phyloP scores from a whole-genome alignment of 2,329 filamentous ascomycete species.

The Zasmidium angulare region DNA sequence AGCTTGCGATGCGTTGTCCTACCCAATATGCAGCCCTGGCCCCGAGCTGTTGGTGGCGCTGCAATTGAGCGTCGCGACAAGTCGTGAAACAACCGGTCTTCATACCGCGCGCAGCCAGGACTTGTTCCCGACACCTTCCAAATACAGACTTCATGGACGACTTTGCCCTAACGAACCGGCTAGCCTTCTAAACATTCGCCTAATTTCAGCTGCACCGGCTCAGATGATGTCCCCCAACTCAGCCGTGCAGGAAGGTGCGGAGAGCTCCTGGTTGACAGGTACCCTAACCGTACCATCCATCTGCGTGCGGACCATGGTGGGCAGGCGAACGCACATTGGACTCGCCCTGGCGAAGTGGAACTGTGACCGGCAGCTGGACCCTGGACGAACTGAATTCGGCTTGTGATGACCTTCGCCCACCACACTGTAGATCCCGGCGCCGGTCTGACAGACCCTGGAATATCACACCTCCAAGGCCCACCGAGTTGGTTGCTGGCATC shows the following conservation, averaged over 20 bases:
- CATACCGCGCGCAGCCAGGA: not conserved
- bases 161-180: not conserved
- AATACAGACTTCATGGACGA: not conserved
- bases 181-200: not conserved
- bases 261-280: not conserved
- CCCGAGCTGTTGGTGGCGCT: not conserved
- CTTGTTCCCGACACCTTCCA: not conserved
- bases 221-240: not conserved
- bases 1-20: not conserved
- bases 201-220: not conserved
- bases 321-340: not conserved
- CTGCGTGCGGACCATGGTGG: too few relatives aligned
- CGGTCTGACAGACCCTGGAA: not conserved
- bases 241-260: not conserved
- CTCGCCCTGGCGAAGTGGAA: not conserved
- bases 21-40: not conserved
- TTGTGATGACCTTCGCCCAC: not conserved
- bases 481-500: too few relatives aligned
- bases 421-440: not conserved
- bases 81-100: constrained; percentile 5
- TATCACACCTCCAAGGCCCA: not conserved
- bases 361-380: not conserved
- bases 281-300: not conserved
- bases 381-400: not conserved
- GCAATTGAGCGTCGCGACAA: not conserved